Evolutionary conservation across 208 protist species (phyloP), one percentile per base, ranked within the genome.

Genomic region (Endotrypanum monterogeii): DNA sequence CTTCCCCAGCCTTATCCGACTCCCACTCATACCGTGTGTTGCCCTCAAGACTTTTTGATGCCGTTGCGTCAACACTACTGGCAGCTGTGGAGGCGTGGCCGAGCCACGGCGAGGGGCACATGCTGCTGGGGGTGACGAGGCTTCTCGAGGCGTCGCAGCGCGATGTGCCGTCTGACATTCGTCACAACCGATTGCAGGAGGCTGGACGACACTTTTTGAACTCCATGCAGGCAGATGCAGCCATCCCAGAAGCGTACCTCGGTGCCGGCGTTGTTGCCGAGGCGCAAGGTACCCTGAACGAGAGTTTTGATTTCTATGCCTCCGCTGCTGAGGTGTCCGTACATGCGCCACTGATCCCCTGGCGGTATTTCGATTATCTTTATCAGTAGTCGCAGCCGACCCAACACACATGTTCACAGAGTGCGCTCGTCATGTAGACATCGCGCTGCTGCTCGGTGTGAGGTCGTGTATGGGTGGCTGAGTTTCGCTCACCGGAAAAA

Each of bases 231-330:
- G 83, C 75, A 23, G 80, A 71, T 14, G 74, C 84, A 7, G 70
- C 78, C 14, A 72, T 71, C 0, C 48, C 73, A 0, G 87, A 84
- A 54, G 82, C 87, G 14, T 87, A 93, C 71, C 67, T 86, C 20
- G 88, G 88, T 18, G 81, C 91, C 52, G 91, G 91, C 30, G 73
- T 81, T 37, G 86, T 90, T 52, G 78, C 84, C 1, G 87, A 93
- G 82, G 87, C 83, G 55, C 86, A 91, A 51, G 88, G 89, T 0
- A 84, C 83, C 44, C 70, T 74, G 39, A 79, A 84, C 48, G 77
- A 89, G 54, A 88, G 84, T 50, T 73, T 89, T 11, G 85, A 90
- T 50, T 86, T 89, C 62, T 87, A 88, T 72, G 68, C 87, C n/a
- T 87, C 87, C 3, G 91, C 88, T 1, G 76, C 88, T 28, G 83